Conservation (phyloP, 192 early-diverging fungal species). For the Linnemannia exigua region DNA sequence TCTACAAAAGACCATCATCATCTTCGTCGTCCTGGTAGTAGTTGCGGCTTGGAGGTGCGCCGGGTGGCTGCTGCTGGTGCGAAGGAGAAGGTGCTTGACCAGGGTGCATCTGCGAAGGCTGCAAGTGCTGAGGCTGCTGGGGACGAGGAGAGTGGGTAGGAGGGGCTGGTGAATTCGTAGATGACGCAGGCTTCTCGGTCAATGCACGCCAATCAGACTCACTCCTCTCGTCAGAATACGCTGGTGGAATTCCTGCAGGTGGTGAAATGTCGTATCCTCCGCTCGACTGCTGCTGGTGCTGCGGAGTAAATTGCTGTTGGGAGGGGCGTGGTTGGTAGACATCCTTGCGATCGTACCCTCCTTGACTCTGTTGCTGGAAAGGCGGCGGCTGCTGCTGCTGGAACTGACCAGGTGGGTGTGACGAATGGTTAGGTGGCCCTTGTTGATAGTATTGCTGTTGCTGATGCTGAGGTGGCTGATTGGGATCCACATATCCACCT, state of each 20-base stretch:
- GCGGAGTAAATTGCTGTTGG: not conserved
- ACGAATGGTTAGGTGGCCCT: conserved; percentile 11
- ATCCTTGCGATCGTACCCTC: not conserved
- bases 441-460: conserved; percentile 10
- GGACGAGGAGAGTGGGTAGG: conserved; percentile 5
- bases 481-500: conserved; percentile 36
- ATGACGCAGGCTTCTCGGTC: conserved; percentile 24
- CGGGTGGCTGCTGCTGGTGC: conserved; percentile 15
- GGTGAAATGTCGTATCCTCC: conserved; percentile 37
- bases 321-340: not conserved
- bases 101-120: not conserved
- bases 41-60: conserved; percentile 38
- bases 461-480: conserved; percentile 23
- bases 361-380: not conserved
- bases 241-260: conserved; percentile 6
- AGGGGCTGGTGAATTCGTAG: conserved; percentile 9
- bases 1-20: conserved; percentile 28
- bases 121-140: conserved; percentile 18
- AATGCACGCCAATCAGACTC: conserved; percentile 52
- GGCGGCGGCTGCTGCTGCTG: conserved; percentile 21
- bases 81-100: not conserved
- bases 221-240: conserved; percentile 28
- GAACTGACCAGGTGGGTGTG: conserved; percentile 20
- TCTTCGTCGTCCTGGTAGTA: conserved; percentile 44
- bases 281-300: conserved; percentile 10